Evolutionary conservation across 208 protist genomes (phyloP).

Genomic region (Acanthamoeba sp.): DNA sequence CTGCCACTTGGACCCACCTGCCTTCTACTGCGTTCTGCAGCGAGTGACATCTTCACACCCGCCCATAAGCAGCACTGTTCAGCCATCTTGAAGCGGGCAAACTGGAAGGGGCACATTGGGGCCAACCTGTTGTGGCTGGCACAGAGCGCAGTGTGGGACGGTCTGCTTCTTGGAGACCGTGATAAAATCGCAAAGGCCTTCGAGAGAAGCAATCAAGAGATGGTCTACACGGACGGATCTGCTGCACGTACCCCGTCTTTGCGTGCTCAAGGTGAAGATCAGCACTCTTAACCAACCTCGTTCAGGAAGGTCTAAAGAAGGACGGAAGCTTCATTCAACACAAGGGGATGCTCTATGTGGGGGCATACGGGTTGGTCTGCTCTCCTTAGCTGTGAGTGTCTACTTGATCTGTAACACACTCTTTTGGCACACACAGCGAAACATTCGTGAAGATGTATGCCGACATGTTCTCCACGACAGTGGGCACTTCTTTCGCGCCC

Average conservation of each 20-base stretch:
- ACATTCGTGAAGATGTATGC: neutral
- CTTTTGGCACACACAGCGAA: neutral
- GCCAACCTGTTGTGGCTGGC: slow-evolving; percentile 38
- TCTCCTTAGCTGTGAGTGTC: neutral
- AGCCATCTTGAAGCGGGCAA: neutral
- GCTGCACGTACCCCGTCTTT: no score
- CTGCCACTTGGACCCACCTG: neutral
- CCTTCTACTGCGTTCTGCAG: neutral
- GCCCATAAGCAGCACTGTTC: neutral
- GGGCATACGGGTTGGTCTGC: neutral
- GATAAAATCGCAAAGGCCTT: neutral
- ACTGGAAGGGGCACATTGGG: neutral
- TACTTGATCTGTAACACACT: neutral
- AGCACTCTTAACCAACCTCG: no score
- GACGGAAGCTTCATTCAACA: slow-evolving; percentile 52
- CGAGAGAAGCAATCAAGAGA: neutral
- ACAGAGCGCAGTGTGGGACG: neutral
- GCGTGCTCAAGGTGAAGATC: no score
- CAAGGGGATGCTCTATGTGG: neutral
- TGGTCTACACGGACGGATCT: neutral
- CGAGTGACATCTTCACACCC: neutral
- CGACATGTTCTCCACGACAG: neutral
- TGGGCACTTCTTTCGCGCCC: neutral
- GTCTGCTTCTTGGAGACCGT: neutral
- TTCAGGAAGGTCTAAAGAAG: neutral